Evolutionary conservation across 2,329 filamentous ascomycete genomes (phyloP), one percentile per base, ranked within the genome.

Genomic region (Colletotrichum abscissum): DNA sequence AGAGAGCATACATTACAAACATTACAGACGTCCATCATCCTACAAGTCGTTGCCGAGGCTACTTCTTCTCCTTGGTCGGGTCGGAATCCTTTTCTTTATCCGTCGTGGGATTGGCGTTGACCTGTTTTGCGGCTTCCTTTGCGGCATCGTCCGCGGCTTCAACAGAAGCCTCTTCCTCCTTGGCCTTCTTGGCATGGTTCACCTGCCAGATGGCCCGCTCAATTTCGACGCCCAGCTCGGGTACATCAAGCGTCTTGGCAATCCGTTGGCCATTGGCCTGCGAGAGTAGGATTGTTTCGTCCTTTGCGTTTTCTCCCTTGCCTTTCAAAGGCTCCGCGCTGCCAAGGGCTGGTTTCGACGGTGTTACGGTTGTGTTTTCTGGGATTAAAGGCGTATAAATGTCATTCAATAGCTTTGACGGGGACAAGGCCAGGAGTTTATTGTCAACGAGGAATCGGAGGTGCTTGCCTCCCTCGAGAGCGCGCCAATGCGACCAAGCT

Each of bases 401-500:
- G 63, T 91, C 85, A 80, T 98, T 93, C 59, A 99, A 88, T 7
- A 89, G 85, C 16, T 88, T 84, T 0, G 93, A 95, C 0, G 95
- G 92, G 16, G 87, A 86, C 0, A 91, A 86, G 2, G 86, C 87
- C 52, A 97, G 86, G 33, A 97, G 88, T 60, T 92, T 90, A 76
- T 95, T 92, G 70, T 93, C 85, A 54, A 96, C 83, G 14, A 99
- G 89, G 82, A 94, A 97, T 76, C 96, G 90, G 42, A 98, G 85
- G 81, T 98, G 94, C 78, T 91, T 93, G 24, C 95, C 95, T 67
- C 97, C 97, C 49, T 91, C 90, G 67, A 97, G 86, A 66, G 97
- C 97, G 85, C 93, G 90, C 91, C 94, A 97, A 83, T 98, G 95
- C 24, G 94, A 97, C 93, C 94, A 98, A 30, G 95, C 93, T 76